Evolutionary conservation across 306 rosid species (phyloP), one percentile per base, ranked within the genome.

Genomic region (Prinsepia uniflora): DNA sequence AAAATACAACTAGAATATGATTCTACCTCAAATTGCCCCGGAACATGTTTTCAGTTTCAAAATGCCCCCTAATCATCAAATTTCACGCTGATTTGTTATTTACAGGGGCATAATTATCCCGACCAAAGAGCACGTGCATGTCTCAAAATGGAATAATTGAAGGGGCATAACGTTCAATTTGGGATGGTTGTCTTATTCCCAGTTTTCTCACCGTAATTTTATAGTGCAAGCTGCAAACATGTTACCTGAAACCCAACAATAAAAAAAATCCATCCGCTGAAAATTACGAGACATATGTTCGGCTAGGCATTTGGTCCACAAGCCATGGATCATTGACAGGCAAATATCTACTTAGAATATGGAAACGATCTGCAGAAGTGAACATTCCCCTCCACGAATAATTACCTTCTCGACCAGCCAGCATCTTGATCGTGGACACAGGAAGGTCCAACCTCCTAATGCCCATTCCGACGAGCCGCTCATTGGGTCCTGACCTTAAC

Each of bases 261-360:
- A 74, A 90, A 87, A 49, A 93, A 70, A 96, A 90, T 78, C 98
- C 98, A 76, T 93, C 96, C 19, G 86, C 82, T 22, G 97, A 90
- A 85, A 93, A 93, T 84, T 93, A 96, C 19, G 98, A 90, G 73
- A 93, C 94, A 72, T 90, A 93, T 4, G 90, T 94, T 69, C 96
- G 89, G 75, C 90, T 84, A 53, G 80, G 63, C 94, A 82, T 78
- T 77, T 84, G 92, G 61, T 87, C 97, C 4, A 93, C 76, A 48
- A 79, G 90, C 89, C 89, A 85, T 12, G 97, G 97, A 78, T 96
- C 98, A 70, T 88, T 88, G 44, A 87, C 92, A 3, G 98, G 98
- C 81, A 93, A 82, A 81, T 88, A 93, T 83, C 96, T 81, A 74
- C 97, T 89, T 78, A 86, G 82, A 68, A 93, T 81, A 80, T 90